Evolutionary conservation across 2,329 filamentous ascomycete species (phyloP).

Genomic region (Alternaria triticimaculans): DNA sequence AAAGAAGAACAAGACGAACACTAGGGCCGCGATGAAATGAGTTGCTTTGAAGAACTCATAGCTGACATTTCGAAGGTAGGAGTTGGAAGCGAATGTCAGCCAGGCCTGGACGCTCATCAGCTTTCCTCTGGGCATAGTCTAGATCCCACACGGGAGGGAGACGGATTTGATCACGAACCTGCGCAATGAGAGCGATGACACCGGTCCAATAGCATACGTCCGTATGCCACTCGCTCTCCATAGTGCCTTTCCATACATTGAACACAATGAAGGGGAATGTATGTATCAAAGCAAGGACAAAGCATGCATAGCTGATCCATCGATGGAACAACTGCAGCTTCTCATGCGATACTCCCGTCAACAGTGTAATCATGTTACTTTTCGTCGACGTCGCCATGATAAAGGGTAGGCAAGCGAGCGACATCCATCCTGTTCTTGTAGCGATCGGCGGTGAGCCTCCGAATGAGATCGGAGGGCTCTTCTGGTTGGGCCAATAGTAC

Average conservation of each 20-base stretch:
- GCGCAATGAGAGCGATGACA: slow-evolving; percentile 57
- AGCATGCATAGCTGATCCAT: slow-evolving; percentile 55
- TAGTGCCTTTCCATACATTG: slow-evolving; percentile 57
- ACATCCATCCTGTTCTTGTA: slow-evolving; percentile 39
- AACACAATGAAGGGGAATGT: slow-evolving; percentile 67
- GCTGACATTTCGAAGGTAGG: slow-evolving; percentile 51
- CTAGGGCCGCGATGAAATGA: slow-evolving; percentile 59
- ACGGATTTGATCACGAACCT: not conserved
- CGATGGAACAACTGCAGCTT: slow-evolving; percentile 55
- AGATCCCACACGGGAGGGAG: not conserved
- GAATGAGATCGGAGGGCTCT: slow-evolving; percentile 3
- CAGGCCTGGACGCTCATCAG: slow-evolving; percentile 55
- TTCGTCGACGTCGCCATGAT: slow-evolving; percentile 58
- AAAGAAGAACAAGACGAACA: slow-evolving; percentile 67
- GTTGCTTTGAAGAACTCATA: slow-evolving; percentile 69
- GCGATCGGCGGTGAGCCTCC: slow-evolving; percentile 39
- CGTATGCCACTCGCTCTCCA: slow-evolving; percentile 52
- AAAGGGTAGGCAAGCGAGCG: slow-evolving; percentile 34
- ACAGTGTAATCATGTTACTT: slow-evolving; percentile 60
- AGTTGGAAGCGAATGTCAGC: slow-evolving; percentile 55
- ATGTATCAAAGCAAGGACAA: slow-evolving; percentile 63
- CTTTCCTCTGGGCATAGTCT: not conserved
- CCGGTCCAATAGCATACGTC: slow-evolving; percentile 62
- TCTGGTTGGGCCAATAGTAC: slow-evolving; percentile 27
- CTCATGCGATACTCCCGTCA: slow-evolving; percentile 65